Conservation (phyloP, 2,329 filamentous ascomycete species). For the Cyclaneusma minus region DNA sequence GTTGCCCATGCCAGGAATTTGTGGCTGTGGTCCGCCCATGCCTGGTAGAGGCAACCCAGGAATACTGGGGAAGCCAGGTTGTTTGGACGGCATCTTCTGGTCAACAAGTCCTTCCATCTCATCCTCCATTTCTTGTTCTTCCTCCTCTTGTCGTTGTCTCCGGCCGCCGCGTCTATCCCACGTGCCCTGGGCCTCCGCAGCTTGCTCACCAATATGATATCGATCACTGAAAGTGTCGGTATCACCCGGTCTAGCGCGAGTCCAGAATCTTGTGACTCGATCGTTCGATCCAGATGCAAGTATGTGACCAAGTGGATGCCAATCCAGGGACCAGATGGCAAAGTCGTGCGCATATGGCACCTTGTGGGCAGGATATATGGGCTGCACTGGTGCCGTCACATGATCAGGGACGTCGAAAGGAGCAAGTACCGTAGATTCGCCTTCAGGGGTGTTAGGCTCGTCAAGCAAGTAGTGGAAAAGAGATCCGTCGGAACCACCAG, state of each 20-base stretch:
- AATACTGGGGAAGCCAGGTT: conserved; percentile 36
- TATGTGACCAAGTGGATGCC: conserved; percentile 93
- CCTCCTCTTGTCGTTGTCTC: conserved; percentile 73
- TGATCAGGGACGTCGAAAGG: conserved; percentile 80
- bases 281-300: conserved; percentile 93
- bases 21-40: conserved; percentile 20
- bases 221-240: conserved; percentile 74
- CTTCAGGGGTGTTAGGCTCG: conserved; percentile 73
- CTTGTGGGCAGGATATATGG: conserved; percentile 83
- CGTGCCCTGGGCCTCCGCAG: conserved; percentile 87
- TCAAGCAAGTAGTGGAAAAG: conserved; percentile 92
- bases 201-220: conserved; percentile 88
- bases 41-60: conserved; percentile 30
- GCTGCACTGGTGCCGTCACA: conserved; percentile 64
- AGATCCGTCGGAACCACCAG: conserved; percentile 78
- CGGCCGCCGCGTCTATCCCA: conserved; percentile 71
- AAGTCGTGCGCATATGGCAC: conserved; percentile 82
- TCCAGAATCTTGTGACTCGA: conserved; percentile 94
- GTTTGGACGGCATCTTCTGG: conserved; percentile 61
- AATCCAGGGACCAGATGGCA: conserved; percentile 94
- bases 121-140: conserved; percentile 86
- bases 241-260: conserved; percentile 76
- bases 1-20: conserved; percentile 34
- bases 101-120: conserved; percentile 87
- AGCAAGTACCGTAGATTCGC: conserved; percentile 54